Conservation (phyloP, 805 yeast species). For the Lachancea kluyveri region DNA sequence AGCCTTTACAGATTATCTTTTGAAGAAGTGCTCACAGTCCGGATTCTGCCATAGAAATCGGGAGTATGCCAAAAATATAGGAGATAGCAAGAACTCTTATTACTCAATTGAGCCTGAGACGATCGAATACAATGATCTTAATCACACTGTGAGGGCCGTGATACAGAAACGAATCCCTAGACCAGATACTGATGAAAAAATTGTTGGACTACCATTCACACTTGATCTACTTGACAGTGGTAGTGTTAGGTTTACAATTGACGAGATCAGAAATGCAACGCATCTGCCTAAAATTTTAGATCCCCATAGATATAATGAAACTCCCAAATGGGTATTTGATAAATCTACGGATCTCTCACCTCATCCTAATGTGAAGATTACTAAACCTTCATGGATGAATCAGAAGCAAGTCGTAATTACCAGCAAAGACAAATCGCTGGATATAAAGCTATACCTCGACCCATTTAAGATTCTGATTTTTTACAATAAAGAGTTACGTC, state of each 20-base stretch:
- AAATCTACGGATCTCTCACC: slow-evolving; percentile 4
- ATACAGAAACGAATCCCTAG: slow-evolving; percentile 39
- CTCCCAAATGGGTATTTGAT: slow-evolving; percentile 53
- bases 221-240: slow-evolving; percentile 51
- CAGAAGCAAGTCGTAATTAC: slow-evolving; percentile 1
- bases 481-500: slow-evolving; percentile 39
- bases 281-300: slow-evolving; percentile 28
- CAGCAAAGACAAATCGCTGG: slow-evolving; percentile 26
- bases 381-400: slow-evolving; percentile 5
- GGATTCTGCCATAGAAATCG: slow-evolving; percentile 84
- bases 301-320: slow-evolving; percentile 51
- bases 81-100: slow-evolving; percentile 29
- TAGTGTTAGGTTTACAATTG: slow-evolving; percentile 54
- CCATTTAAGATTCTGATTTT: slow-evolving; percentile 48
- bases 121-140: slow-evolving; percentile 23
- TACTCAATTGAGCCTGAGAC: slow-evolving; percentile 37
- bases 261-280: slow-evolving; percentile 48
- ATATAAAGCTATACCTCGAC: slow-evolving; percentile 36
- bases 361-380: background rate
- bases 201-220: slow-evolving; percentile 47
- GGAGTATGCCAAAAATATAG: slow-evolving; percentile 47
- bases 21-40: slow-evolving; percentile 71
- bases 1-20: slow-evolving; percentile 58
- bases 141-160: slow-evolving; percentile 37
- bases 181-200: slow-evolving; percentile 29